phyloP scores from a whole-genome alignment of 345 rosid genomes.

The Pseudoturritis turrita region DNA sequence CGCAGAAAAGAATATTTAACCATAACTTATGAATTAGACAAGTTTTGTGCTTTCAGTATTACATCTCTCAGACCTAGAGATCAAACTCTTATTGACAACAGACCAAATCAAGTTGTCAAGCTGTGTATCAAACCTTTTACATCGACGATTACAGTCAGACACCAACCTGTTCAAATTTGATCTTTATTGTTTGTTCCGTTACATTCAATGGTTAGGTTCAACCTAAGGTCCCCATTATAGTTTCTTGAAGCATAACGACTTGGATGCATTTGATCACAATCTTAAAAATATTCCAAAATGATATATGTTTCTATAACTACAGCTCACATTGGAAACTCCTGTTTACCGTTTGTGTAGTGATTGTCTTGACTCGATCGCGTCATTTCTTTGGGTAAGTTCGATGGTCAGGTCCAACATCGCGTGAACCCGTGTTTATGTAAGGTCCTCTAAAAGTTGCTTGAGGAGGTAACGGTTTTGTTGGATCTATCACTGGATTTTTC shows the following conservation, averaged over 20 bases:
- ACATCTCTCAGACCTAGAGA: background rate
- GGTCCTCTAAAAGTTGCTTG: constrained; percentile 98
- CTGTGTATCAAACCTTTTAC: background rate
- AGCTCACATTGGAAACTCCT: background rate
- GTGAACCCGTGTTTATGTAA: constrained; percentile 89
- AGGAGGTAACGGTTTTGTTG: constrained; percentile 82
- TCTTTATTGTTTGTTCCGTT: no score
- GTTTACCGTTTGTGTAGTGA: background rate
- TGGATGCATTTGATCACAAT: background rate
- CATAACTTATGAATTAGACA: background rate
- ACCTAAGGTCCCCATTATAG: background rate
- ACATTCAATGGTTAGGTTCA: background rate
- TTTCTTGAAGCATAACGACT: background rate
- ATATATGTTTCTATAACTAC: background rate
- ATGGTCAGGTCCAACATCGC: constrained; percentile 86
- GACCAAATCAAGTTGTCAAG: background rate
- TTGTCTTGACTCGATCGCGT: background rate
- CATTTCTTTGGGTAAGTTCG: constrained; percentile 68
- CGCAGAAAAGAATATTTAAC: background rate
- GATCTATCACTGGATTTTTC: constrained; percentile 66
- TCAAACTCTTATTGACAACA: background rate
- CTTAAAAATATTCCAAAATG: background rate
- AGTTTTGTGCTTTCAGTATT: background rate
- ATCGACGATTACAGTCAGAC: no score
- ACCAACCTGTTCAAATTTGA: no score